Evolutionary conservation across 371 early-diverging fungal genomes (phyloP).

Genomic region (Actinomortierella wolfii): DNA sequence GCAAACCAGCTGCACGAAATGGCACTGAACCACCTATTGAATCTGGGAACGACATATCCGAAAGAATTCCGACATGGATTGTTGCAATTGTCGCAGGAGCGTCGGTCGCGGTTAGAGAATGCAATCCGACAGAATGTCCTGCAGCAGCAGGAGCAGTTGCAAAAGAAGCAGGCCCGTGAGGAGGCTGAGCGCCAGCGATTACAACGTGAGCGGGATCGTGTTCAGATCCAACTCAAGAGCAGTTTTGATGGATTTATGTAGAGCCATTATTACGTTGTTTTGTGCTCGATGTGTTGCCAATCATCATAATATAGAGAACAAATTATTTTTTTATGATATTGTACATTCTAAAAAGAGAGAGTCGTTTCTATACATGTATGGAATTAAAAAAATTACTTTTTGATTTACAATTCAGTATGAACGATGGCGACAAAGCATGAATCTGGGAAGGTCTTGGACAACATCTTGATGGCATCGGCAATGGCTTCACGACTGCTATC

Average conservation of each 20-base stretch:
- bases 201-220: conserved; percentile 32
- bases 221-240: conserved; percentile 42
- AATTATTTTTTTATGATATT: too few relatives aligned
- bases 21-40: conserved; percentile 31
- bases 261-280: too few relatives aligned
- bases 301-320: too few relatives aligned
- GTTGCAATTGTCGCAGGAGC: conserved; percentile 20
- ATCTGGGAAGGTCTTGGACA: too few relatives aligned
- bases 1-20: conserved; percentile 13
- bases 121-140: conserved; percentile 41
- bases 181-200: conserved; percentile 24
- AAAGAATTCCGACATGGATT: conserved; percentile 33
- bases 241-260: conserved; percentile 41
- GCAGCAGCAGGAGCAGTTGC: conserved; percentile 31
- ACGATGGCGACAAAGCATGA: too few relatives aligned
- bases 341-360: too few relatives aligned
- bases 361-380: too few relatives aligned
- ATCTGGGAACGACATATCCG: conserved; percentile 27
- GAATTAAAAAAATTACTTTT: too few relatives aligned
- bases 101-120: conserved; percentile 30
- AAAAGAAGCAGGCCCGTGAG: conserved; percentile 25
- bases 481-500: too few relatives aligned
- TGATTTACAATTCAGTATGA: too few relatives aligned
- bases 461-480: too few relatives aligned
- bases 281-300: too few relatives aligned